Evolutionary conservation across 179 eudicot genomes (phyloP), one percentile per base, ranked within the genome.

Genomic region (Nepenthes alata): DNA sequence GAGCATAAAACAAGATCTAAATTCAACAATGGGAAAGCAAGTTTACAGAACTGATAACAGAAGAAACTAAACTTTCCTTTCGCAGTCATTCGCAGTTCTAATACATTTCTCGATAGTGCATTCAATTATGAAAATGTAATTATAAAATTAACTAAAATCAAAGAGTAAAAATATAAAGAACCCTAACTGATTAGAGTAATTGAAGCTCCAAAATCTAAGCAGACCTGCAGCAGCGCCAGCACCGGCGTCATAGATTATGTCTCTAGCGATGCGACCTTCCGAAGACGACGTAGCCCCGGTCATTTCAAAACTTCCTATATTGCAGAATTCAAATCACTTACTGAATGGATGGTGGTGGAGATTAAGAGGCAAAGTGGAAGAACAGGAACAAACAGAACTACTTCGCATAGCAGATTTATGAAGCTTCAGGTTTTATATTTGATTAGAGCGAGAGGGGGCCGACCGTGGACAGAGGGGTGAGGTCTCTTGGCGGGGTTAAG

Each of bases 151-250:
- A 54, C 58, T 4, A 38, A 63, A 61, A 11, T 41, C 57, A 11
- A 9, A 5, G 12, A 50, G 16, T 2, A 4, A 2, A 57, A 53
- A 61, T 16, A 11, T 6, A 12, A 14, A 48, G 51, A 47, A 58
- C 68, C 63, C 66, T 57, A 45, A 57, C 35, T 61, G 25, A 25
- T 25, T 25, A 25, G 25, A 25, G 25, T 61, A 14, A 65, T 15
- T 8, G 14, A 34, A 57, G 7, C 12, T 67, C 45, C 71, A 62
- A 64, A 47, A 16, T 52, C 13, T 52, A 50, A 35, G 25, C 16
- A 7, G 36, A 88, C 96, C 96, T 70, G 96, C 89, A 58, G 89
- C 75, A 13, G 96, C 89, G 47, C 96, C 96, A 35, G 96, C 83
- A 38, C 70, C 83, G 52, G 87, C 89, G 45, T 85, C 80, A 67